These are phyloP conservation scores for Exobasidium cylindrosporum DNA, from an alignment of 1,284 basidiomycete species.

Conservation along the genomic window DNA sequence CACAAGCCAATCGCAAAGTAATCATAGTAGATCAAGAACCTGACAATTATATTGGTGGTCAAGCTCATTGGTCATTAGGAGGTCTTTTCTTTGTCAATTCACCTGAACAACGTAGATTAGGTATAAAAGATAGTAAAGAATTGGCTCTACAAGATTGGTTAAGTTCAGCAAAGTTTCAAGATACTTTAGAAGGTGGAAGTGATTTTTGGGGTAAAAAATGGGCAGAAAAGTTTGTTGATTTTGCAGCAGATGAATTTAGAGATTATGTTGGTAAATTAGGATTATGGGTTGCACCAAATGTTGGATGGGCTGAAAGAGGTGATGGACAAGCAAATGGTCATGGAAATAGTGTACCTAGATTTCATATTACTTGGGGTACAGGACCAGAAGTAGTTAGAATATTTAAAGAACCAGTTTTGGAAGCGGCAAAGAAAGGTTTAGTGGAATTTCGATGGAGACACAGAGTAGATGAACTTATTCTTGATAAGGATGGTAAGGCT, in stretches of 20 bases:
- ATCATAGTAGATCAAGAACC: constrained; percentile 23
- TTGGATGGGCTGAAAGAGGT: constrained; percentile 25
- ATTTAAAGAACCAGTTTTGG: constrained; percentile 19
- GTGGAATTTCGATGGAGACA: constrained; percentile 22
- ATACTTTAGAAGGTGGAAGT: constrained; percentile 1
- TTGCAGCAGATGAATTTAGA: constrained; percentile 16
- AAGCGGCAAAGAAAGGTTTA: constrained; percentile 19
- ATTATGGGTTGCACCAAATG: constrained; percentile 12
- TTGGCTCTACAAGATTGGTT: constrained; percentile 23
- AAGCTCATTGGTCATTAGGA: constrained; percentile 26
- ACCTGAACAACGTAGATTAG: constrained; percentile 20
- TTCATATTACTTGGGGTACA: constrained; percentile 24
- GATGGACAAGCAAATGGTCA: constrained; percentile 16
- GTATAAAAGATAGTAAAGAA: constrained; percentile 20
- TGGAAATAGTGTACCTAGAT: constrained; percentile 21
- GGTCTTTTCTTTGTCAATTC: constrained; percentile 24
- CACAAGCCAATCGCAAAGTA: constrained; percentile 17
- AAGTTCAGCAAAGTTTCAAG: constrained; percentile 19
- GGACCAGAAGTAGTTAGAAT: constrained; percentile 21
- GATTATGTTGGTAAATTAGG: constrained; percentile 21
- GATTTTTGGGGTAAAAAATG: constrained; percentile 22
- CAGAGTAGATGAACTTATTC: constrained; percentile 17
- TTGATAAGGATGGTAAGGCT: constrained; percentile 13
- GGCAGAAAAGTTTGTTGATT: constrained; percentile 20
- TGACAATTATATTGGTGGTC: constrained; percentile 19